A percentile compares a stretch with the other conserved stretches of the same genome.
Evolutionary conservation across 768 basidiomycete genomes (phyloP).

Genomic region (Rubroboletus satanas): DNA sequence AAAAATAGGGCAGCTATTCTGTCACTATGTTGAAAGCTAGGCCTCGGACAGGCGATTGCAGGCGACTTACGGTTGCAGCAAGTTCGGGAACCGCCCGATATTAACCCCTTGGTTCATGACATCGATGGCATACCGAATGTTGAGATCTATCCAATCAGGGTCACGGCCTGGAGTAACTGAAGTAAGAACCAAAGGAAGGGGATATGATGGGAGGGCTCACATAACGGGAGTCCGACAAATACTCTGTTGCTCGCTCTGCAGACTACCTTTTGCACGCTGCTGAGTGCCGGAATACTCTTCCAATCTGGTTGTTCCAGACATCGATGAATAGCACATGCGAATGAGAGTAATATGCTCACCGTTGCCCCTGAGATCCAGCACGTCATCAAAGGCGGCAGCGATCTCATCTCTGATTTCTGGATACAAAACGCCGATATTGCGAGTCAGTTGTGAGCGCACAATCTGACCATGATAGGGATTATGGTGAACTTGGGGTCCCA

Average conservation of each 20-base stretch:
- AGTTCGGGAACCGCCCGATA: constrained; percentile 29
- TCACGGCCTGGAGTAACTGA: constrained; percentile 37
- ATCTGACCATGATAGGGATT: constrained; percentile 24
- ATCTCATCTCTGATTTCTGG: constrained; percentile 46
- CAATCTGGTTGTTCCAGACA: constrained; percentile 33
- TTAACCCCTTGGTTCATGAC: constrained; percentile 17
- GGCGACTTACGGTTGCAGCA: not conserved
- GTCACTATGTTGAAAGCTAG: not conserved
- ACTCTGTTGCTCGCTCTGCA: constrained; percentile 41
- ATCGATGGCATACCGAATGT: constrained; percentile 30
- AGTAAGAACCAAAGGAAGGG: not conserved
- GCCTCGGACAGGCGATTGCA: not conserved
- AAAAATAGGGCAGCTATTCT: constrained; percentile 6
- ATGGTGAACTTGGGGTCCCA: constrained; percentile 31
- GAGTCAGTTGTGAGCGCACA: constrained; percentile 24
- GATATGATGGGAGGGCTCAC: constrained; percentile 19
- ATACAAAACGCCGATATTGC: constrained; percentile 38
- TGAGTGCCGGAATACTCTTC: constrained; percentile 29
- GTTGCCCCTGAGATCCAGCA: constrained; percentile 24
- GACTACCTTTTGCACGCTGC: not conserved
- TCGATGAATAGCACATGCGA: not conserved
- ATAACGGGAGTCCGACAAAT: constrained; percentile 48
- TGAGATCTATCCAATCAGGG: constrained; percentile 32
- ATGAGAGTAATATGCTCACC: constrained; percentile 3
- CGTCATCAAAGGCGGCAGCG: constrained; percentile 34